Evolutionary conservation across 345 rosid species (phyloP), one percentile per base, ranked within the genome.

Genomic region (rapeseed (Brassica napus)): DNA sequence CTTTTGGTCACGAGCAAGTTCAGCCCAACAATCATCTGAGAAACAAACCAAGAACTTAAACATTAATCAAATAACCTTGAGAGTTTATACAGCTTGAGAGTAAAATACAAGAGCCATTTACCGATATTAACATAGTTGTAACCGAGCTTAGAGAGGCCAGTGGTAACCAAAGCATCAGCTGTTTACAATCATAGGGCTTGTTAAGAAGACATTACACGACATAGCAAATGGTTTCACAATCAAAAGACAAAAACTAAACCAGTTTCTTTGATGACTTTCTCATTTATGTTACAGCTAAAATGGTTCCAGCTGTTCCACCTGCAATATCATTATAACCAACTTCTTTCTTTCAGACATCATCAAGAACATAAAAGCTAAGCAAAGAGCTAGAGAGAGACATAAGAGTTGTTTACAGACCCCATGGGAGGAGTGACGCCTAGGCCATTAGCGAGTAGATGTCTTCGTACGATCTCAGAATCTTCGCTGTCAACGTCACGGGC

Each of bases 221-320:
- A 37, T 14, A 47, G 18, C 6, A 47, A 14, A 47, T 14, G 55
- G 55, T 4, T 47, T 2, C 16, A 47, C 55, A 47, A 14, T 47
- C 16, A 4, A 54, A 1, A 15, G 23, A 15, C 3, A 6, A 10
- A 54, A 6, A 6, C 58, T 15, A 21, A 74, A 91, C 99, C 97
- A 31, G 97, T 89, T 82, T 88, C 86, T 83, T 60, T 90, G 82
- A 95, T 93, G 31, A 85, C 80, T 8, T 61, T 85, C 80, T 91
- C 99, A 42, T 86, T 77, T 71, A 95, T 89, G 15, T 78, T 65
- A 81, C 97, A 95, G 61, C 68, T 10, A 63, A 91, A 93, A 83
- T 95, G 98, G 71, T 95, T 95, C 98, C 99, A 95, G 77, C 98
- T 93, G 57, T 90, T 95, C 99, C 98, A 95, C 77, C 98, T 95